These are phyloP conservation scores for Carallia pectinifolia DNA, from an alignment of 345 rosid species.

Conservation along the genomic window DNA sequence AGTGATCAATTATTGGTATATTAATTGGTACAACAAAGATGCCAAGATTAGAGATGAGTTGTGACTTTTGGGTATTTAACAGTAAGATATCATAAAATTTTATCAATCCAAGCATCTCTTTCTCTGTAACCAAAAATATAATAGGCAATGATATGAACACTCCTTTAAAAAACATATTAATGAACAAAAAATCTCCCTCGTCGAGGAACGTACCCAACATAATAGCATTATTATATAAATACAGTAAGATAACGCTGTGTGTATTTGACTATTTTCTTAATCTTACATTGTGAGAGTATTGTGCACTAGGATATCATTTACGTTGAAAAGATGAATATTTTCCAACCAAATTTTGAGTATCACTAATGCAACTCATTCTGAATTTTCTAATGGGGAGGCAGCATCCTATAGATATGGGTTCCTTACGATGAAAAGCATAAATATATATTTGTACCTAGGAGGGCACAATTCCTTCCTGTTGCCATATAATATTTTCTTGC, in stretches of 20 bases:
- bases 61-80: not conserved
- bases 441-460: not conserved
- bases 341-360: slow-evolving; percentile 15
- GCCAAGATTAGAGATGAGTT: not conserved
- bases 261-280: too few species aligned
- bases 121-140: slow-evolving; percentile 2
- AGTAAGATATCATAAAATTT: not conserved
- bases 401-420: slow-evolving; percentile 21
- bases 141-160: not conserved
- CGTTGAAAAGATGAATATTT: not conserved
- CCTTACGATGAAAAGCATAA: not conserved
- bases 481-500: not conserved
- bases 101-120: slow-evolving; percentile 22
- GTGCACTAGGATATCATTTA: not conserved
- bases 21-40: slow-evolving; percentile 3
- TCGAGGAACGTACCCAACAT: too few species aligned
- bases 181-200: slow-evolving; percentile 4
- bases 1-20: slow-evolving; percentile 10
- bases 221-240: too few species aligned
- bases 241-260: too few species aligned
- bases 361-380: not conserved
- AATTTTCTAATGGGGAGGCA: slow-evolving; percentile 17
- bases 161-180: not conserved
- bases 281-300: not conserved
- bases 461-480: not conserved